Conservation (phyloP, 148 eudicot genomes). For the Amaranthus cruentus region DNA sequence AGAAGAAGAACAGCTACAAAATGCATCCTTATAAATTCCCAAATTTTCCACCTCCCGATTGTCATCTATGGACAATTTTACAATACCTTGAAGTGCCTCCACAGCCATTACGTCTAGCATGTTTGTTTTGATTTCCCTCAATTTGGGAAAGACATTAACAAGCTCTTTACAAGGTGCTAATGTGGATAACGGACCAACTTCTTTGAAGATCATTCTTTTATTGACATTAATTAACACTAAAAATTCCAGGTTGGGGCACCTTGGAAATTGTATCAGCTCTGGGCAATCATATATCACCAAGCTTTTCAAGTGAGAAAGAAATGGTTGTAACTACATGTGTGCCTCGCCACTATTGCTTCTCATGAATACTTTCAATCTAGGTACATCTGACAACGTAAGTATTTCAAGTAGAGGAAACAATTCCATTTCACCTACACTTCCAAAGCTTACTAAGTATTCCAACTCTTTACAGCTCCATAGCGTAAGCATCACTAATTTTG, state of each 20-base stretch:
- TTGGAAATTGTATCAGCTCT: neutral
- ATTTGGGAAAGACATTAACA: neutral
- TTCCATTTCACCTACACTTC: neutral
- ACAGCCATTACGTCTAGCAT: neutral
- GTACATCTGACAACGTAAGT: neutral
- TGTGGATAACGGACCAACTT: neutral
- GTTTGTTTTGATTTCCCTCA: neutral
- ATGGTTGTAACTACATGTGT: no score
- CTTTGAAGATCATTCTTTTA: neutral
- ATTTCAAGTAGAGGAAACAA: conserved; percentile 14
- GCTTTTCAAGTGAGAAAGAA: neutral
- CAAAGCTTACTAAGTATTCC: neutral
- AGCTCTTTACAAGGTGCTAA: neutral
- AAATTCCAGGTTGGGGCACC: neutral
- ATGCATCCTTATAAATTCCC: conserved; percentile 6
- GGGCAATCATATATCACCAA: neutral
- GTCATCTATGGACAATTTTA: neutral
- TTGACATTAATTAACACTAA: neutral
- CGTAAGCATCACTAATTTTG: neutral
- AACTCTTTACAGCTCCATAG: neutral
- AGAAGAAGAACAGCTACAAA: conserved; percentile 20
- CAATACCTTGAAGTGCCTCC: neutral
- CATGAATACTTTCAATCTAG: neutral
- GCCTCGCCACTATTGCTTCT: neutral
- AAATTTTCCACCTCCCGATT: neutral